phyloP scores from a whole-genome alignment of 2,329 filamentous ascomycete species.

The Curvularia spicifera region DNA sequence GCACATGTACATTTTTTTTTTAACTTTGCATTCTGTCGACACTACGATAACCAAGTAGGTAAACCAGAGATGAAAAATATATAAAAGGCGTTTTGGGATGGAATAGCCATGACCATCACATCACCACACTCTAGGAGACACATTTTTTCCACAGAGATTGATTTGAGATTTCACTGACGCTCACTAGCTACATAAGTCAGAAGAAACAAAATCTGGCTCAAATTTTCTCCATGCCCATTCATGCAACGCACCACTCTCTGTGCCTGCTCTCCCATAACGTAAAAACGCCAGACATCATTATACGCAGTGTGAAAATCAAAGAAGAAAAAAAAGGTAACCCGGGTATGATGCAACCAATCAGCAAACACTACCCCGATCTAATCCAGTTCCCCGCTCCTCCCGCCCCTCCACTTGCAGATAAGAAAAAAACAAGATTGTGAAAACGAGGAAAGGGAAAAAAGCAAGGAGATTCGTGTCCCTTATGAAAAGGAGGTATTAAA shows the following conservation, averaged over 20 bases:
- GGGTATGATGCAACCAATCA: constrained; percentile 12
- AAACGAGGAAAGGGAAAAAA: not conserved
- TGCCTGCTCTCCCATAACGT: not conserved
- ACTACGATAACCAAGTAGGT: too few species aligned
- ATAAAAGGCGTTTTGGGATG: too few species aligned
- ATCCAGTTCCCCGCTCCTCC: not conserved
- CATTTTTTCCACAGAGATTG: too few species aligned
- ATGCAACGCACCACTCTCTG: not conserved
- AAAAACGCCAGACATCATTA: not conserved
- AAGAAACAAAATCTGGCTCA: too few species aligned
- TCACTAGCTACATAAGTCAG: too few species aligned
- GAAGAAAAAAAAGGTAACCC: not conserved
- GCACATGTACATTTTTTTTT: not conserved
- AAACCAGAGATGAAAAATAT: too few species aligned
- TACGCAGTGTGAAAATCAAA: not conserved
- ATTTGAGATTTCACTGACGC: too few species aligned
- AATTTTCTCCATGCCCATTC: too few species aligned
- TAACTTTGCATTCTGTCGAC: not conserved
- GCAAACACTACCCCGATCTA: constrained; percentile 1
- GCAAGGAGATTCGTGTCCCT: constrained; percentile 6
- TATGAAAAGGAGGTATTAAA: constrained; percentile 1
- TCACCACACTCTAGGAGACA: too few species aligned
- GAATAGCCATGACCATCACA: too few species aligned
- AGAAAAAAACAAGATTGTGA: not conserved
- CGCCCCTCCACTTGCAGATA: not conserved